Percentiles rank a stretch among this genome's conserved stretches.
phyloP scores from a whole-genome alignment of 2,329 filamentous ascomycete species.

The Neofusicoccum sp. region DNA sequence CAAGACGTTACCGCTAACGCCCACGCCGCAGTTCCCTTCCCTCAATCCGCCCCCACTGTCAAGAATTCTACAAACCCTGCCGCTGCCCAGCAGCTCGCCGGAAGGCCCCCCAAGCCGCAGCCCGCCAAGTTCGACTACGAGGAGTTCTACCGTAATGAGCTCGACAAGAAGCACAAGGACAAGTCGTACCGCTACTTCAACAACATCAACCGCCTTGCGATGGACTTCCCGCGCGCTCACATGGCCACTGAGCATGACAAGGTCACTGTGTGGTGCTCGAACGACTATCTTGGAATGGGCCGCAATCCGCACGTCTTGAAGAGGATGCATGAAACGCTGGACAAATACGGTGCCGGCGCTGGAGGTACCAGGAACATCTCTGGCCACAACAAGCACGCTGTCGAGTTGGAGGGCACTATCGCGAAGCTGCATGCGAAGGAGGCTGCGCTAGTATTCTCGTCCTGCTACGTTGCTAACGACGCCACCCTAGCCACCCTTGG shows the following conservation, averaged over 20 bases:
- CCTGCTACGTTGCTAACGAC: constrained; percentile 98
- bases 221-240: constrained; percentile 93
- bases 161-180: constrained; percentile 99
- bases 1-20: constrained; percentile 19
- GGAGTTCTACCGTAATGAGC: constrained; percentile 78
- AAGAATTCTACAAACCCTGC: constrained; percentile 19
- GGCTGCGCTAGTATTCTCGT: constrained; percentile 88
- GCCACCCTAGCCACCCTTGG: constrained; percentile 95
- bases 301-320: constrained; percentile 82
- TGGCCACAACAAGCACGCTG: constrained; percentile 92
- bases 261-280: constrained; percentile 98
- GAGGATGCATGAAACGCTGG: constrained; percentile 90
- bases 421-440: constrained; percentile 92
- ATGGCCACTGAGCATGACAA: constrained; percentile 78
- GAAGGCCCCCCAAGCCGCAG: constrained; percentile 48
- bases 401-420: constrained; percentile 76
- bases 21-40: constrained; percentile 31
- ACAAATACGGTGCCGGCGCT: constrained; percentile 91
- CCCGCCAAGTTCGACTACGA: constrained; percentile 80
- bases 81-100: constrained; percentile 26
- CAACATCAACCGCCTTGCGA: constrained; percentile 97
- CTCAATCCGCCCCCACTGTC: constrained; percentile 25
- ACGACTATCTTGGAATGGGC: constrained; percentile 98
- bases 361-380: constrained; percentile 97
- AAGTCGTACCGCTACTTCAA: constrained; percentile 99